Evolutionary conservation across 371 early-diverging fungal genomes (phyloP).

Genomic region (Saksenaea oblongispora): DNA sequence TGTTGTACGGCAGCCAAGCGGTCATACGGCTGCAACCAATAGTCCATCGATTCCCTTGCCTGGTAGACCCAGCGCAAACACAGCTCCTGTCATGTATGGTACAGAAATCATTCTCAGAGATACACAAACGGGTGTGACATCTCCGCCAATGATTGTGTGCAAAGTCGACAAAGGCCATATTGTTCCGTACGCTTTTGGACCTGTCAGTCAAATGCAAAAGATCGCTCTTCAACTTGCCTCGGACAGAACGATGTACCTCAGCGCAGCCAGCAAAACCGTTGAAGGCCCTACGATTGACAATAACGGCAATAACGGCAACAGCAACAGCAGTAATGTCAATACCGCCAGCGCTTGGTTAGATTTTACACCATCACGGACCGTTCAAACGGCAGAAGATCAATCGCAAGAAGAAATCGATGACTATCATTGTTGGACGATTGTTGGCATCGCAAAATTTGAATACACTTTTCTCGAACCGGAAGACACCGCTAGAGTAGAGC

Average conservation of each 20-base stretch:
- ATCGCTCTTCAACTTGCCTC: conserved; percentile 67
- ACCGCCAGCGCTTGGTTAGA: conserved; percentile 39
- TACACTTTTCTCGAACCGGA: conserved; percentile 47
- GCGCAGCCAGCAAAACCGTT: conserved; percentile 29
- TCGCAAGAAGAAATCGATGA: conserved; percentile 60
- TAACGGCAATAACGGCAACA: neutral
- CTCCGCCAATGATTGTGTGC: conserved; percentile 76
- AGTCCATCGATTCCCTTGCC: neutral
- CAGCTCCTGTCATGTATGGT: conserved; percentile 71
- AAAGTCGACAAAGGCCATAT: conserved; percentile 79
- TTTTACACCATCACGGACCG: conserved; percentile 23
- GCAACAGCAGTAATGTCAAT: neutral
- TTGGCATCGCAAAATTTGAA: conserved; percentile 63
- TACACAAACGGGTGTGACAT: conserved; percentile 61
- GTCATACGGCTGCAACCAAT: conserved; percentile 9
- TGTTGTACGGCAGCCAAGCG: conserved; percentile 51
- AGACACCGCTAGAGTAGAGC: neutral
- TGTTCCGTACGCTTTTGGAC: conserved; percentile 62
- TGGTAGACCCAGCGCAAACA: conserved; percentile 4
- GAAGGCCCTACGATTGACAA: conserved; percentile 8
- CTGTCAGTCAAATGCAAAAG: conserved; percentile 89
- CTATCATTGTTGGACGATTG: conserved; percentile 85
- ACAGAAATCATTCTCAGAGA: conserved; percentile 75
- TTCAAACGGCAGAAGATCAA: conserved; percentile 1
- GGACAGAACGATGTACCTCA: conserved; percentile 37